Evolutionary conservation across 495 filamentous ascomycete genomes (phyloP), one percentile per base, ranked within the genome.

Genomic region (Penicillium subrubescens): DNA sequence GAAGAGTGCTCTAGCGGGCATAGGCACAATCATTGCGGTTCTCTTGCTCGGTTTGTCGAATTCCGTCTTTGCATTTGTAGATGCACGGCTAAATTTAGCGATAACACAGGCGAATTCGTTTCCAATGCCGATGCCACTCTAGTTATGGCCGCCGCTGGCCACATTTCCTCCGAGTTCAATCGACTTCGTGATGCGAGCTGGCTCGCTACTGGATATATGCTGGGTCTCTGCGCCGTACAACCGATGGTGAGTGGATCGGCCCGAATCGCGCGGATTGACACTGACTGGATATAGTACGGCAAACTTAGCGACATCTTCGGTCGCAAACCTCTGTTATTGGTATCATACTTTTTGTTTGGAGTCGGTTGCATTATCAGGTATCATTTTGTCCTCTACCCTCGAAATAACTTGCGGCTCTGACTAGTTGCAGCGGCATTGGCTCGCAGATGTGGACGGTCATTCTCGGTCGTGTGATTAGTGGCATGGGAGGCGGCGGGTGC

Each of bases 151-250:
- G 87, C 87, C 0, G 83, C 88, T 39, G 81, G 81, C 8, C 77
- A 73, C 39, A 87, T 92, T 37, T 85, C 89, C 0, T 92, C 89
- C 37, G 85, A 90, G 60, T 91, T 91, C 73, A 76, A 86, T 63
- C 79, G 77, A 34, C 68, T 91, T 11, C 79, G 78, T 8, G 79
- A 85, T 62, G 87, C 86, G 2, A 87, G 79, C 59, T 92, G 89
- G 89, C 70, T 92, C n/a, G 84, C 89, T 11, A 88, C 87, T 7
- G 84, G 81, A 50, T 91, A 88, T 68, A 79, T 81, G 0, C 71
- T 92, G 5, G 87, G 87, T 15, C 75, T 82, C 0, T 87, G 85
- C 19, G 84, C 85, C 1, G 85, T 83, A 0, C 87, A 90, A 61
- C 83, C 82, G 8, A 69, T 86, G 71, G 79, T 89, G 4, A 57